Base-by-base conservation (phyloP, 2,329 filamentous ascomycete genomes). In the Stachybotrys chlorohalonatus region DNA sequence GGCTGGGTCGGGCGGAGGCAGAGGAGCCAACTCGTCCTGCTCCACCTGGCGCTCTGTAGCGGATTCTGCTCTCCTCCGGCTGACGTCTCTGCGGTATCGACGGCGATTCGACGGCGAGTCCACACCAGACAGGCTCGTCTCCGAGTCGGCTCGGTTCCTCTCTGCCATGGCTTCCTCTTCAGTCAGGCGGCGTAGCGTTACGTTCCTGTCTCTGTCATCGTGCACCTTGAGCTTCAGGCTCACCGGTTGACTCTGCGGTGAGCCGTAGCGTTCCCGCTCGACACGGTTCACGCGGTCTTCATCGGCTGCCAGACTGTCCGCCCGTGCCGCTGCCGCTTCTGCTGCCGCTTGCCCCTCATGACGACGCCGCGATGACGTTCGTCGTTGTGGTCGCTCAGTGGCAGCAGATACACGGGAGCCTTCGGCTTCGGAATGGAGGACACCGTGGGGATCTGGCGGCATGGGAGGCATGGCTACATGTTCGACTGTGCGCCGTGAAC, bases 141-240 rank as follows among this genome's bases (percentile, higher is more conserved):
- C 68, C 9, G 81, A 82, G 56, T 79, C 77, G 48, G 70, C 73
- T 52, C 80, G 71, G 49, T 73, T 72, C 11, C 71, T 66, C 5
- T 66, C 70, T 32, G 73, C 73, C 39, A 73, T 72, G 3, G 79
- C 74, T 64, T 86, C 83, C 57, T 83, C 78, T 31, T 84, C 82
- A 0, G 83, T 84, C 30, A 86, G 69, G 42, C 81, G 75, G 45
- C 83, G 77, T 47, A 86, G 69, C 13, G 83, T 86, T 55, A 86
- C 77, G 58, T 83, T 83, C 57, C 79, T 73, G 56, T 83, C 78
- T 36, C 75, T 76, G 60, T 86, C 82, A 59, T 83, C 79, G 58
- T 84, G 78, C 50, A 85, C 73, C 62, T 79, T 81, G 54, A 85
- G 70, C 64, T 81, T 83, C 55, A 85, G 77, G 62, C 79, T 81